Evolutionary conservation across 2,329 filamentous ascomycete species (phyloP).

Genomic region (Stemphylium lycopersici): DNA sequence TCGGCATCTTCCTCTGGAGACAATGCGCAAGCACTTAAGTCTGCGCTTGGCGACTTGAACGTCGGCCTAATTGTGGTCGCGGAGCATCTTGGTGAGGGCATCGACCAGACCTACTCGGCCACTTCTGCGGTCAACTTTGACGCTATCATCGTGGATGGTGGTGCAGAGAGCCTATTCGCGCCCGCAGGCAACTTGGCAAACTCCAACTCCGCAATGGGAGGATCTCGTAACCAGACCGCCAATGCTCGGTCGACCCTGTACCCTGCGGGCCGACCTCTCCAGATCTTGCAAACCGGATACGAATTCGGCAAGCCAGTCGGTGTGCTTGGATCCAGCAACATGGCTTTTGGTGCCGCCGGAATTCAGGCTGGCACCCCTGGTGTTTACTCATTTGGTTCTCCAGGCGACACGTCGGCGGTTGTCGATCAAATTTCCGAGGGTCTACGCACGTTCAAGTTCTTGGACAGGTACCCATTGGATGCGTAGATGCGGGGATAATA

Average conservation of each 20-base stretch:
- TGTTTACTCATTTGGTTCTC: constrained; percentile 31
- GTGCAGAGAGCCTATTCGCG: constrained; percentile 62
- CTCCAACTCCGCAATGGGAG: constrained; percentile 33
- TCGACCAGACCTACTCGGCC: constrained; percentile 69
- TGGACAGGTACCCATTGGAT: constrained; percentile 68
- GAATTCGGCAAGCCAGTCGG: constrained; percentile 74
- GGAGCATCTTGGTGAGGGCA: constrained; percentile 60
- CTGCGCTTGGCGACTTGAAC: constrained; percentile 57
- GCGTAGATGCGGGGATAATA: neutral
- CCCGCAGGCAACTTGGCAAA: constrained; percentile 30
- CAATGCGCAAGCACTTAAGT: constrained; percentile 61
- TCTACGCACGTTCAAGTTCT: constrained; percentile 69
- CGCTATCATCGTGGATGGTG: constrained; percentile 66
- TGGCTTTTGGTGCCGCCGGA: constrained; percentile 52
- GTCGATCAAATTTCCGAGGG: constrained; percentile 53
- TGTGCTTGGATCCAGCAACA: constrained; percentile 58
- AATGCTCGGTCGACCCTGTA: constrained; percentile 60
- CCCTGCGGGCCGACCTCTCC: constrained; percentile 66
- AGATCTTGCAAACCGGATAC: constrained; percentile 69
- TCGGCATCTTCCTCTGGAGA: constrained; percentile 51
- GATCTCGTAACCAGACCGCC: constrained; percentile 22
- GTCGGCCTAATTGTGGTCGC: constrained; percentile 66
- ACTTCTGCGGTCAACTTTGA: constrained; percentile 69
- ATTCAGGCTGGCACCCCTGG: constrained; percentile 53
- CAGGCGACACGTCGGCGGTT: constrained; percentile 21